These are phyloP conservation scores for Trichomonas tenax DNA, from an alignment of 208 protist species.

Conservation along the genomic window DNA sequence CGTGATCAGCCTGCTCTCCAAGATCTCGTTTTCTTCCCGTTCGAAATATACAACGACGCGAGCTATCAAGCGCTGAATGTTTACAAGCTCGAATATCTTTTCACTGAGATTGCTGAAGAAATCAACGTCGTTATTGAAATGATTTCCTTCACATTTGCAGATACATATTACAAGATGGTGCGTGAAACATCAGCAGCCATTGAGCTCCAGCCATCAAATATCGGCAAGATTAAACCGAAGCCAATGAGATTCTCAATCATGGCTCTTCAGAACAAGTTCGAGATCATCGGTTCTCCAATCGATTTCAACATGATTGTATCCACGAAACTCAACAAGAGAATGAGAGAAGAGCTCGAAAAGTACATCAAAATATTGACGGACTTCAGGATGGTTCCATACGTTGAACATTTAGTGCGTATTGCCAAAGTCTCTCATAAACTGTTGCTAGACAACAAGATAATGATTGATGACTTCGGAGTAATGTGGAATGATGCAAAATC, in stretches of 20 bases:
- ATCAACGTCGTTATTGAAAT: not conserved
- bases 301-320: not conserved
- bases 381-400: not conserved
- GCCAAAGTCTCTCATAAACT: not conserved
- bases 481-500: not conserved
- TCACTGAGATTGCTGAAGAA: not conserved
- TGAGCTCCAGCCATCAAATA: not conserved
- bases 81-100: not conserved
- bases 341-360: not conserved
- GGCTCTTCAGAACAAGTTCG: not conserved
- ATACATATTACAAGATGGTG: not conserved
- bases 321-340: not conserved
- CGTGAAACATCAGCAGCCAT: not conserved
- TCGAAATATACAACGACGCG: not conserved
- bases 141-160: not conserved
- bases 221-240: not conserved
- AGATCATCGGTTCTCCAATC: not conserved
- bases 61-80: not conserved
- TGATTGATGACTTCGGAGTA: not conserved
- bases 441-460: not conserved
- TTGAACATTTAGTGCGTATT: not conserved
- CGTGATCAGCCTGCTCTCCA: not conserved
- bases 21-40: not conserved
- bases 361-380: not conserved
- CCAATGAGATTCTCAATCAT: not conserved